Base-by-base conservation (phyloP, 768 basidiomycete species). In the Boletus rufocinnamomeus region DNA sequence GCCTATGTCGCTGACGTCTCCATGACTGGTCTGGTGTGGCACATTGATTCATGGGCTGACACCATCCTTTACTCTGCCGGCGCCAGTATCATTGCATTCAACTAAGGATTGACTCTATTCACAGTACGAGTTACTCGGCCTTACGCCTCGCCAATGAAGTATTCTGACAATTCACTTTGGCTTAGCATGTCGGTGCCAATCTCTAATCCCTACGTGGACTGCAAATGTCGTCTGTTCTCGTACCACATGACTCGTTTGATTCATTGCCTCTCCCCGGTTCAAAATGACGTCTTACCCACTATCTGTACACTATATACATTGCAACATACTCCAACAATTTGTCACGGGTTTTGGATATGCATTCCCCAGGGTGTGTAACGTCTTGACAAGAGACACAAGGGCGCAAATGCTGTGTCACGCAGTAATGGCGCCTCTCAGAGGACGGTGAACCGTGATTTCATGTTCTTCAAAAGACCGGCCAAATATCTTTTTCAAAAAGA, bases 21-120 rank as follows among this genome's bases (percentile, higher is more conserved):
- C 16, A 48, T n/a, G 48, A 46, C 27, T 32, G 23, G 54, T 23
- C 19, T 66, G 50, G 32, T 50, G 32, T 34, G 21, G 49, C 49
- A 50, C 1, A 54, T 67, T 17, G 50, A 67, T 50, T 19, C 63
- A 9, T 67, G 65, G 62, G 0, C 0, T 1, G 53, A 62, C 16
- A 59, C 62, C 1, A 7, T 62, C 17, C n/a, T 50, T 21, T 35
- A 16, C 8, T 17, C 49, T 3, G 49, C 49, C n/a, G 49, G 49
- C 0, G 32, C 21, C 16, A 50, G 32, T 17, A 23, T 35, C 32
- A 23, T 50, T 35, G 49, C 32, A 5, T 50, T 50, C 49, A 34
- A 50, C 21, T 35, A 10, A 23, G 13, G 32, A 34, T 17, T 23
- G 10, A 13, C 17, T 32, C n/a, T n/a, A 30, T 30, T 1, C 9